Evolutionary conservation across 108 stramenopile species (phyloP), one percentile per base, ranked within the genome.

Genomic region (Cylindrotheca fusiformis): DNA sequence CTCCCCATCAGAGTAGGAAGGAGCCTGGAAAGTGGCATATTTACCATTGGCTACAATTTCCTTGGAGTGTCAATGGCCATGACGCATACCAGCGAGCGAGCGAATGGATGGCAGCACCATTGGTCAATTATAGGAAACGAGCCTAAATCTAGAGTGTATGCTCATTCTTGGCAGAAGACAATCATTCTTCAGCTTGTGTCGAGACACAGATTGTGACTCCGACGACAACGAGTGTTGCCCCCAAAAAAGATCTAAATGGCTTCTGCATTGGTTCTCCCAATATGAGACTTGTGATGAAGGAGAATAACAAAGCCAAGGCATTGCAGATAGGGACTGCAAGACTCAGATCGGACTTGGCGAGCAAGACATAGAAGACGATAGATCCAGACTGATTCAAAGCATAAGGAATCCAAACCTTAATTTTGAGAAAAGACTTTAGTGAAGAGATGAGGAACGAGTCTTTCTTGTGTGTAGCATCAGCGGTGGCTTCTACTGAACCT

Each of bases 241-340:
- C 91, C 28, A 85, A 24, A 5, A 75, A 58, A 23, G 87, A 77
- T 55, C 55, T 76, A 27, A 74, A 14, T 27, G 87, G 87, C 33
- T 76, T 71, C 56, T 87, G 55, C n/a, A 89, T 69, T 26, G 72
- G 67, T 63, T 93, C 91, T 36, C 91, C 91, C 48, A 89, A 66
- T 19, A 71, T 28, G 21, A 60, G 65, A 59, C 82, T 81, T 6
- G 87, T 87, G 28, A 77, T 44, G 46, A 83, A 71, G 4, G 87
- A 85, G 76, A 93, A 93, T 25, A 87, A 76, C 60, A 93, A 61
- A 24, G 91, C 85, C 24, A 88, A 75, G 18, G 81, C 86, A 80
- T 93, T 93, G 71, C 87, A 89, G 20, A 85, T 77, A 36, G 91
- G 87, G 46, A 89, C 87, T 3, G 91, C 80, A 25, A 82, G 53